Base-by-base conservation (phyloP, 2,329 filamentous ascomycete genomes). In the Claviceps citrina region DNA sequence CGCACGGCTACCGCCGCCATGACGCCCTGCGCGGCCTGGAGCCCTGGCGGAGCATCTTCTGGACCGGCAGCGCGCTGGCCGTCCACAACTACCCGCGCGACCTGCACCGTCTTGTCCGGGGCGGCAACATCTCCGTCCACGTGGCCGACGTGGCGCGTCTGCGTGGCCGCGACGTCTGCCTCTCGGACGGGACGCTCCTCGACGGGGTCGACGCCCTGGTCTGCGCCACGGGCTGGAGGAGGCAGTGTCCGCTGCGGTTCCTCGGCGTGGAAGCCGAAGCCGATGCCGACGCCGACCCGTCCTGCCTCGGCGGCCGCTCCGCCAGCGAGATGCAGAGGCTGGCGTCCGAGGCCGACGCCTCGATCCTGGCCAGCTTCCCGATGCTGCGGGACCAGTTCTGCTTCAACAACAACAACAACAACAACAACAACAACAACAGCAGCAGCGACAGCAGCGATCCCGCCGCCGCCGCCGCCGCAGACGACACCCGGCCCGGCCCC, bases 171-270 rank as follows among this genome's bases (percentile, higher is more conserved):
- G 57, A 55, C 0, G 59, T 73, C 0, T 45, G 62, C 10, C 57
- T 75, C 1, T 56, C 59, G 1, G 60, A 59, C 9, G 67, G 66
- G 0, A 56, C 55, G 0, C 42, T 44, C 0, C 39, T 74, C n/a
- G 15, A 19, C 1, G 46, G 59, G 1, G 55, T 65, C 0, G 67
- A 73, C 43, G 64, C 59, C 0, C 46, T 76, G 0, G 55, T 74
- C 5, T 70, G 63, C 42, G 61, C 63, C 2, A 76, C 71, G 0
- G 71, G 71, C 1, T 75, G 70, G 70, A 61, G 63, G 39, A 57
- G 62, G 37, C 54, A 56, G 9, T 58, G 64, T 0, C 53, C 63
- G 0, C 53, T 75, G 37, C 61, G 61, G 20, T 70, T 72, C 43
- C n/a, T 18, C 20, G 13, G 27, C 30, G 20, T 16, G n/a, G n/a